These are phyloP conservation scores for Dothideomycetes sp. DNA, from an alignment of 2,329 filamentous ascomycete genomes.

Conservation along the genomic window DNA sequence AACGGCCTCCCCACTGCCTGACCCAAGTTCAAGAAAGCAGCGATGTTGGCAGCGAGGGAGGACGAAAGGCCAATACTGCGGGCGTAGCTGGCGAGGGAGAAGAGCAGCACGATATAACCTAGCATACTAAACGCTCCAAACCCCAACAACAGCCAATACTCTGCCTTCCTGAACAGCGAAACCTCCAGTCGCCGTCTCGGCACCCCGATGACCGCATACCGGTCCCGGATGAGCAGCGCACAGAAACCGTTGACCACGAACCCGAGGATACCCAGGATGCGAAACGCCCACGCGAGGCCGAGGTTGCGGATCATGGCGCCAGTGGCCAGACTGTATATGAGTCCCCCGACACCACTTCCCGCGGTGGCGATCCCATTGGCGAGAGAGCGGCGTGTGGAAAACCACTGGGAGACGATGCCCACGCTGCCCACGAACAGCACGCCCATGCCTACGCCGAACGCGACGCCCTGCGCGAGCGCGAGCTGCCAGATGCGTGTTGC, in stretches of 20 bases:
- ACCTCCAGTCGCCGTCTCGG: constrained; percentile 56
- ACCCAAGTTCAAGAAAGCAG: constrained; percentile 60
- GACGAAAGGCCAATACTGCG: constrained; percentile 55
- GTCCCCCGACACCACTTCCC: constrained; percentile 66
- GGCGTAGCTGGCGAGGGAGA: constrained; percentile 64
- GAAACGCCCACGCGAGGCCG: constrained; percentile 55
- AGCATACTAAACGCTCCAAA: constrained; percentile 65
- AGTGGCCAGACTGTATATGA: constrained; percentile 56
- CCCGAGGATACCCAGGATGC: constrained; percentile 52
- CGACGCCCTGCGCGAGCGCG: constrained; percentile 61
- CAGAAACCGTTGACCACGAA: constrained; percentile 54
- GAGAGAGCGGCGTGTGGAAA: constrained; percentile 54
- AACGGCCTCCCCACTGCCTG: constrained; percentile 58
- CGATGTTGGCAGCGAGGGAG: constrained; percentile 57
- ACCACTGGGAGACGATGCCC: constrained; percentile 64
- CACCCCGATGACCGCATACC: constrained; percentile 61
- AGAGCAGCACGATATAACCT: constrained; percentile 66
- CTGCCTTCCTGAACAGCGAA: constrained; percentile 46
- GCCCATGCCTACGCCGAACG: constrained; percentile 70
- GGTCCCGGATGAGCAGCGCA: constrained; percentile 54
- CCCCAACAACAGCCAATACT: constrained; percentile 53
- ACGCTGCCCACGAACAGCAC: constrained; percentile 62
- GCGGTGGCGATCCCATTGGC: constrained; percentile 58
- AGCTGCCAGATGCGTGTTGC: constrained; percentile 61
- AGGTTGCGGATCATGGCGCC: constrained; percentile 57